Percentiles rank a stretch among this genome's conserved stretches.
phyloP scores from a whole-genome alignment of 371 early-diverging fungal species.

The Mucor ambiguus region DNA sequence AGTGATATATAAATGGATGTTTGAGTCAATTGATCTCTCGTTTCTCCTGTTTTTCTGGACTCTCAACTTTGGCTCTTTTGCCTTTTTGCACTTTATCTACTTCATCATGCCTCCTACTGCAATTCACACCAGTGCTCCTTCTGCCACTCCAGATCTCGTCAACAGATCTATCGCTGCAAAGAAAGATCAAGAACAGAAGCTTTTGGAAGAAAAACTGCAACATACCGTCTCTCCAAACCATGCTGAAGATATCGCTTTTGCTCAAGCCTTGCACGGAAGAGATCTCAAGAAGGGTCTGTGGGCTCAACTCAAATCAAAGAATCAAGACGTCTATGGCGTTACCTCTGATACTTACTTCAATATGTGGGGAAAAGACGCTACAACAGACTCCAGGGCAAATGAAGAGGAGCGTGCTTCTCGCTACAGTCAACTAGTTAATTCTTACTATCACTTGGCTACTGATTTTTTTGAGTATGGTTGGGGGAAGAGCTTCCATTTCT shows the following conservation, averaged over 20 bases:
- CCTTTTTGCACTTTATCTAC: background rate
- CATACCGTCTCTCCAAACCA: slow-evolving; percentile 38
- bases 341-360: slow-evolving; percentile 63
- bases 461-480: slow-evolving; percentile 85
- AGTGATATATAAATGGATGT: background rate
- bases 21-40: background rate
- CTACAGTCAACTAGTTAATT: slow-evolving; percentile 77
- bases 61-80: background rate
- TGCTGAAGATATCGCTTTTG: slow-evolving; percentile 59
- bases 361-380: slow-evolving; percentile 64
- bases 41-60: background rate
- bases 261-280: slow-evolving; percentile 52
- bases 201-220: background rate
- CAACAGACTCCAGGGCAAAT: too few relatives aligned
- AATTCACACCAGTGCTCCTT: background rate
- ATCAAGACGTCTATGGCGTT: slow-evolving; percentile 52
- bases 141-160: background rate
- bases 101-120: background rate
- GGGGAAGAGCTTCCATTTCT: slow-evolving; percentile 93
- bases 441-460: slow-evolving; percentile 84
- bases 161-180: background rate
- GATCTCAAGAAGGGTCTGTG: slow-evolving; percentile 54
- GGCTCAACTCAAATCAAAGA: slow-evolving; percentile 59
- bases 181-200: background rate
- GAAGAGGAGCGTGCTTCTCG: too few relatives aligned